A percentile compares a stretch with the other conserved stretches of the same genome.
Conservation (phyloP, 345 rosid genomes). For the Pelargonium nanum region DNA sequence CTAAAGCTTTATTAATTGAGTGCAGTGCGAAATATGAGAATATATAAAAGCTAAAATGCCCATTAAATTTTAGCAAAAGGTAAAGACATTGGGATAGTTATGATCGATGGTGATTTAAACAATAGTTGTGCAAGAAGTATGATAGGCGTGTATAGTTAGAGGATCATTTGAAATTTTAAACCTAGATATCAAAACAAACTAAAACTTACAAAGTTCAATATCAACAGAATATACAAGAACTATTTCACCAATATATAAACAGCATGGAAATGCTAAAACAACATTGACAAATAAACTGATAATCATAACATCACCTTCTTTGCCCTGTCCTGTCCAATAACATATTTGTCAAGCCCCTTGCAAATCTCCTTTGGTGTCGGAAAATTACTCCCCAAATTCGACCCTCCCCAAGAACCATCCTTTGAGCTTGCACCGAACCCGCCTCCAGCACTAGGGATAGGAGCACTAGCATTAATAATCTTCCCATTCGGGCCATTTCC, state of each 20-base stretch:
- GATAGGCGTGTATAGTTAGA: too few relatives aligned
- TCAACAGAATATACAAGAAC: too few relatives aligned
- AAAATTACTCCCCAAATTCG: constrained; percentile 72
- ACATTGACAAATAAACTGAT: background rate
- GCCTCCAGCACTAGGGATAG: constrained; percentile 6
- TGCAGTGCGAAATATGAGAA: too few relatives aligned
- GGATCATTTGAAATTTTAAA: too few relatives aligned
- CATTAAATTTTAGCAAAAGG: too few relatives aligned
- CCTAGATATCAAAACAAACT: too few relatives aligned
- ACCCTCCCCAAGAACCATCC: constrained; percentile 90
- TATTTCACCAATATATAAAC: background rate
- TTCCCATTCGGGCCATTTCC: constrained; percentile 14
- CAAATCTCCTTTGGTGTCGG: constrained; percentile 97
- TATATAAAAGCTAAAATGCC: too few relatives aligned
- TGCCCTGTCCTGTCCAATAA: constrained; percentile 93
- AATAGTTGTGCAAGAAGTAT: too few relatives aligned
- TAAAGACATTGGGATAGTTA: too few relatives aligned
- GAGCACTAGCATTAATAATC: background rate
- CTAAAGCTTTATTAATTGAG: too few relatives aligned
- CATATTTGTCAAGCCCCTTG: constrained; percentile 83
- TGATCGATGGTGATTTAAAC: too few relatives aligned
- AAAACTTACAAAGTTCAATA: too few relatives aligned
- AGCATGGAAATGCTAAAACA: background rate
- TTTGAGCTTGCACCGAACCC: constrained; percentile 28
- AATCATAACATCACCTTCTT: constrained; percentile 57